These are phyloP conservation scores for Coriaria nepalensis DNA, from an alignment of 306 rosid genomes.

Conservation along the genomic window DNA sequence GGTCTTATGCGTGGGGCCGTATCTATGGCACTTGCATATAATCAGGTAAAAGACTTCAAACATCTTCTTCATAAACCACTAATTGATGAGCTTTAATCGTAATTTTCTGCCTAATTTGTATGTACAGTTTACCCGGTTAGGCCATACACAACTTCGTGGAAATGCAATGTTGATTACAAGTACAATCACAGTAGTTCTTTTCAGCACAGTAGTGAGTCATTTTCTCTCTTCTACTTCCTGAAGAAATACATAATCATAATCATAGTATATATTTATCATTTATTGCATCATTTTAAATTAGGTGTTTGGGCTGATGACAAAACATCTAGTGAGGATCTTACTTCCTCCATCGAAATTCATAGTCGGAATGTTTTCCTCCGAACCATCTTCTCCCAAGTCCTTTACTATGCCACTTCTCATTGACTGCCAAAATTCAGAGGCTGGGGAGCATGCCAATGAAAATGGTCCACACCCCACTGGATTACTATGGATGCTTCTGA, in stretches of 20 bases:
- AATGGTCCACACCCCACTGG: conserved; percentile 27
- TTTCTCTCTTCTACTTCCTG: neutral
- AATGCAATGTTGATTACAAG: conserved; percentile 93
- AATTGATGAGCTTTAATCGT: too few species aligned
- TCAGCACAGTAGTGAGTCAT: conserved; percentile 80
- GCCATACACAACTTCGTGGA: conserved; percentile 52
- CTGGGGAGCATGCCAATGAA: conserved; percentile 13
- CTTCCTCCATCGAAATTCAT: conserved; percentile 50
- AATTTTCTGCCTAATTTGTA: neutral
- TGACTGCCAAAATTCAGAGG: conserved; percentile 31
- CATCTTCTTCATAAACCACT: too few species aligned
- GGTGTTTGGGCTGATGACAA: conserved; percentile 88
- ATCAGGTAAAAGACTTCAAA: conserved; percentile 42
- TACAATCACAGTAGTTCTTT: conserved; percentile 91
- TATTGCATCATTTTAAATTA: conserved; percentile 17
- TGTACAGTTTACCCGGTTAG: conserved; percentile 73
- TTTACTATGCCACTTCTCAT: conserved; percentile 45
- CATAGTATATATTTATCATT: too few species aligned
- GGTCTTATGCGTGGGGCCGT: conserved; percentile 99
- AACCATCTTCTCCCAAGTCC: conserved; percentile 59
- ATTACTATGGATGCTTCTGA: conserved; percentile 42
- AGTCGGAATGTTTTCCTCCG: conserved; percentile 34
- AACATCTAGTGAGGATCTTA: conserved; percentile 75
- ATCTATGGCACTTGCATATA: conserved; percentile 91
- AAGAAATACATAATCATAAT: neutral